Conservation (phyloP, 208 protist species). For the Crithidia sp. region DNA sequence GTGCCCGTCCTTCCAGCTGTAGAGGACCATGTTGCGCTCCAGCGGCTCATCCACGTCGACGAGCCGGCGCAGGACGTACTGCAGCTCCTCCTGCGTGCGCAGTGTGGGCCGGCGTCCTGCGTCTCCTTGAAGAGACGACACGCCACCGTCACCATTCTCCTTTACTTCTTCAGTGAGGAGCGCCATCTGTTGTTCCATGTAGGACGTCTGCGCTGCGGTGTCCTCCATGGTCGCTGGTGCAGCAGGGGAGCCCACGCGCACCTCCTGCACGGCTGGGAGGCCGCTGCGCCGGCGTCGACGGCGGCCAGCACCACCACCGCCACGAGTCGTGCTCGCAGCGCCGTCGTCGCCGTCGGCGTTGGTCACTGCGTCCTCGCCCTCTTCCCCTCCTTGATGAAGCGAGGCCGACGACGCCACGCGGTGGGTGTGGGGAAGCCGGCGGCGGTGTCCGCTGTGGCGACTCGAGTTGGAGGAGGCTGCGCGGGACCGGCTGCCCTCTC, state of each 20-base stretch:
- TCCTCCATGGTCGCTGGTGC: background rate
- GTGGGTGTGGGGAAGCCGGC: background rate
- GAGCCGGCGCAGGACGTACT: conserved; percentile 20
- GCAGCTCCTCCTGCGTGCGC: background rate
- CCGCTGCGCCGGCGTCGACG: background rate
- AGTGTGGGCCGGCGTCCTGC: background rate
- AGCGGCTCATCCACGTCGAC: conserved; percentile 49
- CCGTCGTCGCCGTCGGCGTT: too few species aligned
- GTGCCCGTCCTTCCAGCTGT: conserved; percentile 54
- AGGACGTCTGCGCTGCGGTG: background rate
- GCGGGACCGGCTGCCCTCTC: background rate
- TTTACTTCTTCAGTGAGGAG: background rate
- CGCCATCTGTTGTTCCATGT: conserved; percentile 1
- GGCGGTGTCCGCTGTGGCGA: background rate
- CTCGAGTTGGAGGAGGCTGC: background rate
- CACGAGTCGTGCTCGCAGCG: background rate
- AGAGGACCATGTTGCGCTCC: conserved; percentile 45
- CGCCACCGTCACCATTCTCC: too few species aligned
- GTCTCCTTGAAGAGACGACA: background rate
- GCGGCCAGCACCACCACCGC: background rate
- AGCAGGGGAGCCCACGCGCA: too few species aligned
- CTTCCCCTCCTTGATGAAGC: background rate
- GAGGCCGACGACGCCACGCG: background rate
- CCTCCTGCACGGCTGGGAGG: background rate
- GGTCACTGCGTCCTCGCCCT: too few species aligned